Evolutionary conservation across 208 protist species (phyloP).

Genomic region (Angomonas ambiguus): DNA sequence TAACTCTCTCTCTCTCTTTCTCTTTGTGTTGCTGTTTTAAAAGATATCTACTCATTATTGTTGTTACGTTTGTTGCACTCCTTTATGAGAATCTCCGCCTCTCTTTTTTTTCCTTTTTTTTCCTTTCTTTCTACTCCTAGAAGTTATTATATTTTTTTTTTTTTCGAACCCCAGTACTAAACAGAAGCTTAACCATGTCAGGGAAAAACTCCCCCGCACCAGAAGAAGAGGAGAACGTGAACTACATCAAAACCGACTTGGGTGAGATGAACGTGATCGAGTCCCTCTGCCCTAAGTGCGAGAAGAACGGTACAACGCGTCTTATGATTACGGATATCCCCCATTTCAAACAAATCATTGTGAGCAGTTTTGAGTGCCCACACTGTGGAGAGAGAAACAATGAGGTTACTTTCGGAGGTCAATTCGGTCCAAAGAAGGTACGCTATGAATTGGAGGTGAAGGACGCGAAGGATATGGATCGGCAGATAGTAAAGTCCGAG

Average conservation of each 20-base stretch:
- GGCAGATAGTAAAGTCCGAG: constrained; percentile 93
- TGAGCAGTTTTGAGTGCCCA: constrained; percentile 90
- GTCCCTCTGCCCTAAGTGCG: constrained; percentile 85
- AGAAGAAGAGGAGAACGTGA: constrained; percentile 17
- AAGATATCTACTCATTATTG: constrained; percentile 4
- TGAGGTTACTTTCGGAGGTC: constrained; percentile 86
- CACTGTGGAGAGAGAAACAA: constrained; percentile 87
- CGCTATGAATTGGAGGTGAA: constrained; percentile 82
- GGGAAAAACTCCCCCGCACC: background rate
- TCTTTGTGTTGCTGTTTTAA: background rate
- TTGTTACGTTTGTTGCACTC: background rate
- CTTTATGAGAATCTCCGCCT: background rate
- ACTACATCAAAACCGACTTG: constrained; percentile 75
- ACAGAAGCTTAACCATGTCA: background rate
- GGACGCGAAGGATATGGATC: constrained; percentile 83
- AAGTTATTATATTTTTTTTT: background rate
- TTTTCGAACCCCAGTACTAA: background rate
- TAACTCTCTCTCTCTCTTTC: background rate
- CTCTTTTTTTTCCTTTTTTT: background rate
- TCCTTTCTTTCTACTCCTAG: background rate
- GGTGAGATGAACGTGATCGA: constrained; percentile 87
- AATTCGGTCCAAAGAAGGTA: constrained; percentile 75
- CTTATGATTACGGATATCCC: constrained; percentile 91
- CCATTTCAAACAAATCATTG: constrained; percentile 90
- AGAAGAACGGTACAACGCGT: constrained; percentile 80